These are phyloP conservation scores for Apophysomyces ossiformis DNA, from an alignment of 371 early-diverging fungal genomes.

Conservation along the genomic window DNA sequence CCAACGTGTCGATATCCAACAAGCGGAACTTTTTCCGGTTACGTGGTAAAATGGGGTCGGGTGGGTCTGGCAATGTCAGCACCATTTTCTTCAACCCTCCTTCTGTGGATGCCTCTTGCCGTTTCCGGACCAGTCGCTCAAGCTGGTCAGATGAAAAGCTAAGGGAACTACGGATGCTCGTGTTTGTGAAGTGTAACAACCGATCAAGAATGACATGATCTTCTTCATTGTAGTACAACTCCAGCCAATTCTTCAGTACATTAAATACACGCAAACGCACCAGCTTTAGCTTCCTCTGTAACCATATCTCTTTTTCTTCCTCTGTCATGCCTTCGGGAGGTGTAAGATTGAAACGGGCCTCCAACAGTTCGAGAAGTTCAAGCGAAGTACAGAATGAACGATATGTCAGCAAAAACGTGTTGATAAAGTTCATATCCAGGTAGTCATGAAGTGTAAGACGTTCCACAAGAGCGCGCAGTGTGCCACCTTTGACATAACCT, in stretches of 20 bases:
- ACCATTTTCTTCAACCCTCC: conserved; percentile 68
- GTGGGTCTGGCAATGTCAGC: conserved; percentile 61
- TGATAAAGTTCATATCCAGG: conserved; percentile 77
- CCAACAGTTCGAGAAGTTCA: conserved; percentile 71
- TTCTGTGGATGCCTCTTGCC: conserved; percentile 57
- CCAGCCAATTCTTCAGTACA: conserved; percentile 92
- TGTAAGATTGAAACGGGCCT: conserved; percentile 74
- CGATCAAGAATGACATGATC: conserved; percentile 65
- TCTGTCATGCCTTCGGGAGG: conserved; percentile 70
- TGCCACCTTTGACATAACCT: conserved; percentile 89
- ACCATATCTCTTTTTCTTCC: conserved; percentile 77
- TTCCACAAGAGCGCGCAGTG: conserved; percentile 83
- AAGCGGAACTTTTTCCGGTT: conserved; percentile 70
- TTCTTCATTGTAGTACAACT: conserved; percentile 80
- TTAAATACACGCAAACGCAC: conserved; percentile 89
- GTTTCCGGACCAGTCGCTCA: conserved; percentile 72
- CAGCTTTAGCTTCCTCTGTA: conserved; percentile 80
- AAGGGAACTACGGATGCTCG: conserved; percentile 70
- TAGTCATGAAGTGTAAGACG: conserved; percentile 86
- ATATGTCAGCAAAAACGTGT: conserved; percentile 89
- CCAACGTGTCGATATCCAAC: conserved; percentile 87
- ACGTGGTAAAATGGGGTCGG: conserved; percentile 75
- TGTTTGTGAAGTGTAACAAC: conserved; percentile 76
- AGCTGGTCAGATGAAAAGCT: conserved; percentile 77
- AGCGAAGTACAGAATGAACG: conserved; percentile 83